Conservation (phyloP, 2,329 filamentous ascomycete genomes). For the Gremmenia infestans region DNA sequence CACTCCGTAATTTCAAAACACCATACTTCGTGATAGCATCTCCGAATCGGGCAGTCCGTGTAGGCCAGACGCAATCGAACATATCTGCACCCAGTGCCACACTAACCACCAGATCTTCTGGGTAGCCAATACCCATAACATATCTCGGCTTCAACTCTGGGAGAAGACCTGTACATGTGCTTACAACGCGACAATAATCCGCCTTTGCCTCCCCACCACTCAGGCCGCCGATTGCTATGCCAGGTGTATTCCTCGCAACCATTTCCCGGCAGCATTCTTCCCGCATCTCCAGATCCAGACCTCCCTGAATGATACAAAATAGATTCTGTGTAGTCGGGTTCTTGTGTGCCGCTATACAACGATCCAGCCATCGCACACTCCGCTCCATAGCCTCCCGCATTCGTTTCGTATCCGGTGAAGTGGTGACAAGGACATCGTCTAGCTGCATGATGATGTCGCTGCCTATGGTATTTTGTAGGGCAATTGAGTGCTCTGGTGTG, state of each 20-base stretch:
- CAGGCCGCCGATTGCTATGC: constrained; percentile 92
- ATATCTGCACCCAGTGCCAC: constrained; percentile 94
- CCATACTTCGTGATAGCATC: constrained; percentile 83
- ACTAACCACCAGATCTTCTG: constrained; percentile 90
- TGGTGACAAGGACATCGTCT: constrained; percentile 95
- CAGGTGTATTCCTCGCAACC: constrained; percentile 85
- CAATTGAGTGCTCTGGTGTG: constrained; percentile 95
- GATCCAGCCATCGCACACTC: constrained; percentile 91
- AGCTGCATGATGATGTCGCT: constrained; percentile 99
- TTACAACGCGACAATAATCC: constrained; percentile 86
- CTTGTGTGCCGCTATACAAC: constrained; percentile 85
- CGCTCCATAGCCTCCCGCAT: constrained; percentile 95
- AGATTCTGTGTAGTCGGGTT: constrained; percentile 82
- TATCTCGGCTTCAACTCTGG: constrained; percentile 94
- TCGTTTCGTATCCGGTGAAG: constrained; percentile 78
- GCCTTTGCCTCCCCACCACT: constrained; percentile 93
- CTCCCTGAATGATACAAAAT: constrained; percentile 98
- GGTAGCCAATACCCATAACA: constrained; percentile 98
- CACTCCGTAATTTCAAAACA: constrained; percentile 78
- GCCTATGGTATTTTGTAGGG: constrained; percentile 92
- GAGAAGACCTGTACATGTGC: constrained; percentile 76
- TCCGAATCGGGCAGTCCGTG: constrained; percentile 89
- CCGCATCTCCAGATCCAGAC: constrained; percentile 81
- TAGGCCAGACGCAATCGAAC: constrained; percentile 99
- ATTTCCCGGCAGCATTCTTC: constrained; percentile 80